A percentile compares a stretch with the other conserved stretches of the same genome.
Evolutionary conservation across 2,329 filamentous ascomycete species (phyloP).

Genomic region (Ophiocordyceps camponoti-rufipedis): DNA sequence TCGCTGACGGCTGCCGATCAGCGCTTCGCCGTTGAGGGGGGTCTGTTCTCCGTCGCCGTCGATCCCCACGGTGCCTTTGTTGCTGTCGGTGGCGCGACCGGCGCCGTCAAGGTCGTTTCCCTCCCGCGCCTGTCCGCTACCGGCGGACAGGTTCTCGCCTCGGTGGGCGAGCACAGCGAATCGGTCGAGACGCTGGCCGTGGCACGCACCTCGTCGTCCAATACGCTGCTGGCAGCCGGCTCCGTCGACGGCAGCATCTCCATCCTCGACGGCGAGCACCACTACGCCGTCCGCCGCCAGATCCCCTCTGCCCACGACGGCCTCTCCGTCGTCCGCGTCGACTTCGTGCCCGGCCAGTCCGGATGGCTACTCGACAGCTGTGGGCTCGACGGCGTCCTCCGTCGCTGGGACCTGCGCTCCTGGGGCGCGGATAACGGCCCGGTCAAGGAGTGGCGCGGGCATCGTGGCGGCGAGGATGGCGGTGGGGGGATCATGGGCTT

Average conservation of each 20-base stretch:
- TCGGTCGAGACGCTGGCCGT: conserved; percentile 64
- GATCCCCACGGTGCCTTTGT: conserved; percentile 64
- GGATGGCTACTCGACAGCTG: conserved; percentile 63
- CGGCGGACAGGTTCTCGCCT: conserved; percentile 53
- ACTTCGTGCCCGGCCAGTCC: conserved; percentile 46
- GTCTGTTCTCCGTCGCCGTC: conserved; percentile 73
- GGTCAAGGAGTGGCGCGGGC: conserved; percentile 77
- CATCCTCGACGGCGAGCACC: conserved; percentile 70
- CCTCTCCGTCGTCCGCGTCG: conserved; percentile 81
- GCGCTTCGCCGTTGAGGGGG: conserved; percentile 81
- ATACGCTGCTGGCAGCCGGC: conserved; percentile 41
- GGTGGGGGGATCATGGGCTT: conserved; percentile 77
- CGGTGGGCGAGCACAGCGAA: conserved; percentile 58
- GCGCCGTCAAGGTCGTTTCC: conserved; percentile 68
- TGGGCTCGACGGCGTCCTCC: conserved; percentile 49
- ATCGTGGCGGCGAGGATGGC: conserved; percentile 66
- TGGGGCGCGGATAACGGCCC: conserved; percentile 34
- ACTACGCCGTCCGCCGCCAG: conserved; percentile 71
- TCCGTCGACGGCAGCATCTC: conserved; percentile 64
- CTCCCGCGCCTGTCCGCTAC: conserved; percentile 44
- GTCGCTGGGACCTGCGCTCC: conserved; percentile 62
- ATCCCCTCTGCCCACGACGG: conserved; percentile 72
- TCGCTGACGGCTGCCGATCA: conserved; percentile 66
- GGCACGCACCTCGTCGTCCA: conserved; percentile 22
- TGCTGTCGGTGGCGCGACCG: conserved; percentile 75